phyloP scores from a whole-genome alignment of 768 basidiomycete genomes.

The Phlegmacium glaucopus region DNA sequence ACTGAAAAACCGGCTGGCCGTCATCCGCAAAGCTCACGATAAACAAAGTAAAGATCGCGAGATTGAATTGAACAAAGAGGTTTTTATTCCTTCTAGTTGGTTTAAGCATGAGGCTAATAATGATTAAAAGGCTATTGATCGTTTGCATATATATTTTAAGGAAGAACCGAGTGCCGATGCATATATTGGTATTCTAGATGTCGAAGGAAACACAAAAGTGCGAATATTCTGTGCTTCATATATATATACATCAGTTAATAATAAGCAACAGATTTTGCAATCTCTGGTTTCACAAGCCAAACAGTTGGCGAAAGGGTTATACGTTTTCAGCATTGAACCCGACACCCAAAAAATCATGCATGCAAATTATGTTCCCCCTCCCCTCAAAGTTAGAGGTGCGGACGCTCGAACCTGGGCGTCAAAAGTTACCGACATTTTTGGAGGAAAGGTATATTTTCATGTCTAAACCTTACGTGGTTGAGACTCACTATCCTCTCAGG shows the following conservation, averaged over 20 bases:
- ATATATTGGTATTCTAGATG: slow-evolving; percentile 70
- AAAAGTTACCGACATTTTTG: slow-evolving; percentile 72
- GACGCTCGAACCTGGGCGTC: slow-evolving; percentile 90
- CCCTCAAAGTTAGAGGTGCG: slow-evolving; percentile 57
- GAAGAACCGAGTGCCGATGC: slow-evolving; percentile 67
- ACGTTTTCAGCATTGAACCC: slow-evolving; percentile 79
- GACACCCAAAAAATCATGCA: slow-evolving; percentile 79
- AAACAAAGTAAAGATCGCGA: slow-evolving; percentile 85
- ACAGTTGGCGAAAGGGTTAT: slow-evolving; percentile 78
- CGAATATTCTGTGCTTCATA: no score
- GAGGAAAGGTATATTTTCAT: slow-evolving; percentile 71
- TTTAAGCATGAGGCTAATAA: background rate
- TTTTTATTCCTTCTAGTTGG: slow-evolving; percentile 20
- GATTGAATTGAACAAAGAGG: slow-evolving; percentile 71
- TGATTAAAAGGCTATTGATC: slow-evolving; percentile 59
- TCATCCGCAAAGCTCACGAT: slow-evolving; percentile 77
- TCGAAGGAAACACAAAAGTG: slow-evolving; percentile 86
- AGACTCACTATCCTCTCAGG: slow-evolving; percentile 40
- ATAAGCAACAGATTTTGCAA: slow-evolving; percentile 59
- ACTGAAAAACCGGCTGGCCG: slow-evolving; percentile 69
- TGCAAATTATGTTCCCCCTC: slow-evolving; percentile 71
- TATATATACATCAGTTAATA: background rate
- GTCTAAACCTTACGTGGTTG: background rate
- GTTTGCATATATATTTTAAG: slow-evolving; percentile 69
- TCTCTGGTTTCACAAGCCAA: slow-evolving; percentile 73